Base-by-base conservation (phyloP, 495 filamentous ascomycete genomes). In the Hypoxylon lienhwacheense region DNA sequence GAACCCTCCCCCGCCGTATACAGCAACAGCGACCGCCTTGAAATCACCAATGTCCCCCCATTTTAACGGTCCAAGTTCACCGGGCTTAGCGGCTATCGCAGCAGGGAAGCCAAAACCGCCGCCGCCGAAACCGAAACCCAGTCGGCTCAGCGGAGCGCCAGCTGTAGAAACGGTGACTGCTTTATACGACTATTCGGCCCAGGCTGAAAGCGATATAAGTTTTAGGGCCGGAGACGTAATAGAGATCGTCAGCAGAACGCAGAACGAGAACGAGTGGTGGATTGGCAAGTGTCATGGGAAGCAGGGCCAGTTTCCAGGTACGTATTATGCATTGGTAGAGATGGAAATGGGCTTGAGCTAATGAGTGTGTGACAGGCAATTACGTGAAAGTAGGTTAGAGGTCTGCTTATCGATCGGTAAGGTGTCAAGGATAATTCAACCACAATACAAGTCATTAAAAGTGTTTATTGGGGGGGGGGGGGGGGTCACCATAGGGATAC, bases 211-310 rank as follows among this genome's bases (percentile, higher is more conserved):
- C 1, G 93, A 99, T 67, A 77, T 99, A 44, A 95, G 88, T 63
- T 99, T 99, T 66, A 82, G 78, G 2, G 83, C 89, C 0, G 95
- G 93, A 3, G 95, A 99, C 52, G 73, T 88, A 20, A 97, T 99
- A 61, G 91, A 97, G 68, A 89, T 99, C 48, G 67, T 89, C 8
- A 77, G 79, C 53, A 78, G 88, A 35, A 96, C 91, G 8, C 75
- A 76, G 11, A 96, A 95, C 56, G 87, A 88, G 40, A 96, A 99
- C 61, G 93, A 97, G 70, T 99, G 93, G 93, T 99, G 93, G 93
- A 84, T 77, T 1, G 93, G 93, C 4, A 85, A 79, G 66, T 53
- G 93, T 46, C 73, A 83, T 53, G 91, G 88, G 15, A 82, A 83
- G 68, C 76, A 87, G 60, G 93, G 93, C 29, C 93, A 97, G 70